These are phyloP conservation scores for Diaporthe sp. DNA, from an alignment of 2,329 filamentous ascomycete genomes.

Conservation along the genomic window DNA sequence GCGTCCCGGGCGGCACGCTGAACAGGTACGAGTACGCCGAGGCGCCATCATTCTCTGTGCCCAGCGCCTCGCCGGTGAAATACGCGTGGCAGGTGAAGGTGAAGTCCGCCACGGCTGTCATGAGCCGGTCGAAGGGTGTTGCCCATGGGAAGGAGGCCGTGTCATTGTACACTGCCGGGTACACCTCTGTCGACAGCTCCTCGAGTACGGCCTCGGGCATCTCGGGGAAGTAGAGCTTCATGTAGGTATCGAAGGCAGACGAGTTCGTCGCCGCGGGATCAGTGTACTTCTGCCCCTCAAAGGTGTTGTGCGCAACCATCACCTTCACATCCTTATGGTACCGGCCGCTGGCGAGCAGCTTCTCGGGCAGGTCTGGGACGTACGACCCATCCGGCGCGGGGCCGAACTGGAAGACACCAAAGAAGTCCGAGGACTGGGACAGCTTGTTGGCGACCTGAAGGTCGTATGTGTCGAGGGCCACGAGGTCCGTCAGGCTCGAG, in stretches of 20 bases:
- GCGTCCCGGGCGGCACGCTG: slow-evolving; percentile 18
- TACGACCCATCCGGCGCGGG: slow-evolving; percentile 24
- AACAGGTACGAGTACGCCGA: slow-evolving; percentile 29
- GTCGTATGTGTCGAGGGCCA: slow-evolving; percentile 11
- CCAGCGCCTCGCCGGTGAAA: slow-evolving; percentile 21
- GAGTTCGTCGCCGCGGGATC: slow-evolving; percentile 26
- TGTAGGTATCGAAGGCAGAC: slow-evolving; percentile 27
- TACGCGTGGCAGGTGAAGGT: slow-evolving; percentile 33
- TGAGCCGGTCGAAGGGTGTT: slow-evolving; percentile 26
- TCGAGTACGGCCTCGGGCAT: background rate
- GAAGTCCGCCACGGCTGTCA: slow-evolving; percentile 29
- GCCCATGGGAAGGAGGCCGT: slow-evolving; percentile 19
- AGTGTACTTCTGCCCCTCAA: slow-evolving; percentile 32
- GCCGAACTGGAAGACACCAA: slow-evolving; percentile 27
- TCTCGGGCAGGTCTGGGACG: slow-evolving; percentile 30
- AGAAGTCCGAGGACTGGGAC: slow-evolving; percentile 19
- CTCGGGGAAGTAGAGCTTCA: slow-evolving; percentile 30
- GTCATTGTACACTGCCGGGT: slow-evolving; percentile 32
- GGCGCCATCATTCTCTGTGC: background rate
- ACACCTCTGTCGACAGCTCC: slow-evolving; percentile 5
- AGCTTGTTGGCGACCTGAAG: slow-evolving; percentile 36
- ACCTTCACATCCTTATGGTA: slow-evolving; percentile 33
- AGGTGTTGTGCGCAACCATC: slow-evolving; percentile 36
- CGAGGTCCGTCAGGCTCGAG: slow-evolving; percentile 15
- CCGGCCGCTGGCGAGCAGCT: slow-evolving; percentile 17